Evolutionary conservation across 164 flowering plant genomes (phyloP), one percentile per base, ranked within the genome.

Genomic region (Nelumbo lutea): DNA sequence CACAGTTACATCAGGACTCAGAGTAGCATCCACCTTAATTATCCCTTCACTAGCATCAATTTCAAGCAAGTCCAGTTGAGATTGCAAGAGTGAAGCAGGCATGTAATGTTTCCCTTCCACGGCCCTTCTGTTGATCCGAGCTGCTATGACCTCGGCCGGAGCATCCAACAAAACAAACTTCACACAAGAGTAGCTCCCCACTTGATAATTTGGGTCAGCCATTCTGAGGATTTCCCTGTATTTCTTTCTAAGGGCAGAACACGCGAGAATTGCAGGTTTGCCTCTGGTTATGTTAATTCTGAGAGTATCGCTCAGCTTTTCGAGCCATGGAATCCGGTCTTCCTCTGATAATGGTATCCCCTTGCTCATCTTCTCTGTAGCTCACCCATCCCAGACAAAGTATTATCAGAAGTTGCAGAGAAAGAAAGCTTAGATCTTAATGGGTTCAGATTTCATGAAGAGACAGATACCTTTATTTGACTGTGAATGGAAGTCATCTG

Each of bases 311-410:
- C 87, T 74, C 3, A 91, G 78, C 4, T 70, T 71, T 79, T 86
- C 83, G 42, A 91, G 94, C 98, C 98, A 92, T 1, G 98, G 98
- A 50, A 83, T 73, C 42, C 98, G 80, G 67, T 94, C 98, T 72
- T 90, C 90, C 0, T 91, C 93, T 0, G 88, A 63, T 1, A 94
- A 79, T 46, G 97, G 91, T 61, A 88, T 83, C 38, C 98, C 93
- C 48, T 73, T 76, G 9, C 72, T 71, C 98, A 94, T 94, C 75
- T 94, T 94, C 38, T 90, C 98, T 90, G 77, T 10, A 61, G 13
- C 44, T 57, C n/a, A 7, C 4, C 13, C 40, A 60, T 42, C 14
- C 41, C 9, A 9, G 9, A 10, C 46, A 42, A 47, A 47, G 50
- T n/a, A 38, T 14, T 3, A 1, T 14, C 45, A 8, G 0, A 42